phyloP scores from a whole-genome alignment of 2,329 filamentous ascomycete species.

The Helminthosporium solani region DNA sequence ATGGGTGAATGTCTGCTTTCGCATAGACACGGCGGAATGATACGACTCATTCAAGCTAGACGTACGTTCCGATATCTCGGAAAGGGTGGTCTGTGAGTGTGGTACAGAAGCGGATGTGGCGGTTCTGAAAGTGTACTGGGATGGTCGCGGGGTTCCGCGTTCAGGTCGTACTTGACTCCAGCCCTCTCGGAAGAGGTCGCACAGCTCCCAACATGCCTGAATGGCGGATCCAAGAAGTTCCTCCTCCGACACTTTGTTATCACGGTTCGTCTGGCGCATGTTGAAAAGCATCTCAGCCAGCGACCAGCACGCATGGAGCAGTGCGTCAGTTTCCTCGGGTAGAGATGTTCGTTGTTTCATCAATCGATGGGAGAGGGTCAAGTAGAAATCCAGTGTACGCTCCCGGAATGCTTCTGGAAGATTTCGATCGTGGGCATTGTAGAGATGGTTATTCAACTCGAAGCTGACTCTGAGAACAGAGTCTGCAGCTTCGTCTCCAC shows the following conservation, averaged over 20 bases:
- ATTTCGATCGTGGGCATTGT: conserved; percentile 83
- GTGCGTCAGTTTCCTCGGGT: conserved; percentile 77
- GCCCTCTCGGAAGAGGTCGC: conserved; percentile 87
- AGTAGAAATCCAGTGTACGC: conserved; percentile 89
- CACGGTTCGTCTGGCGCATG: conserved; percentile 76
- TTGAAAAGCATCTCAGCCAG: conserved; percentile 92
- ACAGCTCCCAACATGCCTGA: conserved; percentile 92
- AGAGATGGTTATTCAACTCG: conserved; percentile 92
- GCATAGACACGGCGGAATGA: conserved; percentile 47
- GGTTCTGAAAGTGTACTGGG: conserved; percentile 66
- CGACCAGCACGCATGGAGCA: conserved; percentile 84
- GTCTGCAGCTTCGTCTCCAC: conserved; percentile 76
- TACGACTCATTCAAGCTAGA: conserved; percentile 51
- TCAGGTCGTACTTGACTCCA: conserved; percentile 89
- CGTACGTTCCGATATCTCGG: conserved; percentile 36
- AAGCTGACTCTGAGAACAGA: conserved; percentile 90
- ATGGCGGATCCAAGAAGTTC: conserved; percentile 85
- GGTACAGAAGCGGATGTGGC: conserved; percentile 46
- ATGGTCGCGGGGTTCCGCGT: conserved; percentile 78
- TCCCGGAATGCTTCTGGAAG: conserved; percentile 86
- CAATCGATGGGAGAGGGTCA: conserved; percentile 88
- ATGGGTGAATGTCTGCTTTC: conserved; percentile 36
- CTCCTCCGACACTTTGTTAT: conserved; percentile 72
- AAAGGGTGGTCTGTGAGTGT: conserved; percentile 35
- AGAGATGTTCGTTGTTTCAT: conserved; percentile 88